Base-by-base conservation (phyloP, 768 basidiomycete species). In the Pulveroboletus sp. region DNA sequence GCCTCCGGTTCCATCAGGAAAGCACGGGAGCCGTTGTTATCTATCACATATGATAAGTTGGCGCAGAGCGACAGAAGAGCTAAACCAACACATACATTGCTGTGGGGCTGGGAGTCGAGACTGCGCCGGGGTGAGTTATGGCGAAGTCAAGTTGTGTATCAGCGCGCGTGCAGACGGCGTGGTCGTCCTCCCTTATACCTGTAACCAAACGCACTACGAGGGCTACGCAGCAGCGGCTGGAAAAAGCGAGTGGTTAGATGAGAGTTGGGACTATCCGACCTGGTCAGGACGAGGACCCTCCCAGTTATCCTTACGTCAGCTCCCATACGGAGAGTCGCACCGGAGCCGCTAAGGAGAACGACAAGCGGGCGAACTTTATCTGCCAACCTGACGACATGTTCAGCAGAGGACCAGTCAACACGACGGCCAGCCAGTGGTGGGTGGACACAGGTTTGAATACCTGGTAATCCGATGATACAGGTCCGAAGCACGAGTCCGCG, bases 251-350 rank as follows among this genome's bases (percentile, higher is more conserved):
- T 28, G 21, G 26, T 6, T 2, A 30, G 17, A 31, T 43, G 42
- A 9, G 30, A 10, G 41, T 8, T 14, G 39, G 3, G 9, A 7
- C 18, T 45, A 38, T 54, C 44, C 43, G 41, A 33, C 17, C 6
- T 1, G 2, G 4, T 30, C 31, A 5, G 4, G 6, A 21, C n/a
- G 57, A 59, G 58, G 57, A 59, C 58, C 58, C 14, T 48, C 47
- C 35, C 58, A 37, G 57, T 58, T 17, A 41, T 33, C 11, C 27
- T 59, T 57, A 52, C 35, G 35, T 36, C 15, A 36, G 35, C 35
- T 21, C 21, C 21, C 21, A 21, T 2, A 21, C 21, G 21, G 21
- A 21, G 21, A n/a, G n/a, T n/a, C n/a, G n/a, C n/a, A n/a, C n/a
- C n/a, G n/a, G n/a, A n/a, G n/a, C n/a, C n/a, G n/a, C n/a, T n/a